Conservation (phyloP, 164 flowering plant genomes). For the Houttuynia cordata region DNA sequence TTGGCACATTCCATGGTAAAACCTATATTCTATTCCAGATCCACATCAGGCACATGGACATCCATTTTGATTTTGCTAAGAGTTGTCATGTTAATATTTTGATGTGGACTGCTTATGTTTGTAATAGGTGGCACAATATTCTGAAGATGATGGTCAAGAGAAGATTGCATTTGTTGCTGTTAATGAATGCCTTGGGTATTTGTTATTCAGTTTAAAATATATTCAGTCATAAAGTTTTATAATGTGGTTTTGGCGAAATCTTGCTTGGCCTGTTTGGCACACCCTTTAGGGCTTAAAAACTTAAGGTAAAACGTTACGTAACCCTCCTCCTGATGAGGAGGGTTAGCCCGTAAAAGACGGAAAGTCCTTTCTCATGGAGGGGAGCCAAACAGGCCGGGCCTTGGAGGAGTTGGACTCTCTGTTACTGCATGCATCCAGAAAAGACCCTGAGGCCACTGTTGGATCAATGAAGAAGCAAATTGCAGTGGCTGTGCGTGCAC, state of each 20-base stretch:
- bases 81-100: no score
- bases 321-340: no score
- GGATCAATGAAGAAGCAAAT: conserved; percentile 61
- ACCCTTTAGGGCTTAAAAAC: no score
- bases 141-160: conserved; percentile 69
- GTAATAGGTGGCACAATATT: conserved; percentile 89
- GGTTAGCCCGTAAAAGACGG: no score
- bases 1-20: not conserved
- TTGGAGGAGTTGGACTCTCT: conserved; percentile 85
- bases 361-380: no score
- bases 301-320: no score
- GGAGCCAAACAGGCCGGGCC: no score
- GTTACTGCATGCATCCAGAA: conserved; percentile 72
- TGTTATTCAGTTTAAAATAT: not conserved
- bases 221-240: not conserved
- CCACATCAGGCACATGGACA: no score
- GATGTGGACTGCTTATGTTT: conserved; percentile 8
- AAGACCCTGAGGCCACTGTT: conserved; percentile 43
- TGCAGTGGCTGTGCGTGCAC: conserved; percentile 36
- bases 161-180: conserved; percentile 53
- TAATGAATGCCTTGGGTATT: conserved; percentile 85
- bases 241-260: no score
- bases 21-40: no score
- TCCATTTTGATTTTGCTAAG: no score
- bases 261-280: no score